A percentile compares a stretch with the other conserved stretches of the same genome.
Evolutionary conservation across 345 rosid species (phyloP).

Genomic region (Arabidopsis arenosa): DNA sequence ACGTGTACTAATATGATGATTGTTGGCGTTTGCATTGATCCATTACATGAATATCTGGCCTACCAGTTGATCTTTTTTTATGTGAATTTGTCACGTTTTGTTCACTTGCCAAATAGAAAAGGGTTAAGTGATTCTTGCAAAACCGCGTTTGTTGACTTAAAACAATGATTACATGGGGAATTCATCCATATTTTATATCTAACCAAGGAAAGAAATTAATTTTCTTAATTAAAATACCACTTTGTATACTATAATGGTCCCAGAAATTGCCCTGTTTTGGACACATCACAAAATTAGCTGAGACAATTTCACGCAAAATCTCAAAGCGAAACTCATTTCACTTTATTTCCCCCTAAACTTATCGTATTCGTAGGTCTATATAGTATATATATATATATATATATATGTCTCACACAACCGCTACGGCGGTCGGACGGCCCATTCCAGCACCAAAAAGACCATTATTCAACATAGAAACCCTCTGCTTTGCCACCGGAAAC

Average conservation of each 20-base stretch:
- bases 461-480: slow-evolving; percentile 42
- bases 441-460: slow-evolving; percentile 38
- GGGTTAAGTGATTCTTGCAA: neutral
- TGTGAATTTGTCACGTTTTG: slow-evolving; percentile 17
- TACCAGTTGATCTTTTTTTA: neutral
- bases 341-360: slow-evolving; percentile 11
- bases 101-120: neutral
- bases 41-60: neutral
- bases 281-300: slow-evolving; percentile 14
- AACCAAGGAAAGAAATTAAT: neutral
- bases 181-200: neutral
- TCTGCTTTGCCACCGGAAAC: slow-evolving; percentile 30
- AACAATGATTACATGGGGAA: neutral
- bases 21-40: neutral
- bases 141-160: slow-evolving; percentile 24
- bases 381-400: no score
- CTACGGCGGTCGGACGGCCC: slow-evolving; percentile 35
- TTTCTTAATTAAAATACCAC: neutral
- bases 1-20: neutral
- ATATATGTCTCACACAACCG: slow-evolving; percentile 33
- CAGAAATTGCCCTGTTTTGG: slow-evolving; percentile 25
- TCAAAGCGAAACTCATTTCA: slow-evolving; percentile 28
- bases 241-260: slow-evolving; percentile 2
- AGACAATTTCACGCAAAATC: slow-evolving; percentile 23
- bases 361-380: slow-evolving; percentile 5